Evolutionary conservation across 768 basidiomycete genomes (phyloP).

Genomic region (Amanita molliuscula): DNA sequence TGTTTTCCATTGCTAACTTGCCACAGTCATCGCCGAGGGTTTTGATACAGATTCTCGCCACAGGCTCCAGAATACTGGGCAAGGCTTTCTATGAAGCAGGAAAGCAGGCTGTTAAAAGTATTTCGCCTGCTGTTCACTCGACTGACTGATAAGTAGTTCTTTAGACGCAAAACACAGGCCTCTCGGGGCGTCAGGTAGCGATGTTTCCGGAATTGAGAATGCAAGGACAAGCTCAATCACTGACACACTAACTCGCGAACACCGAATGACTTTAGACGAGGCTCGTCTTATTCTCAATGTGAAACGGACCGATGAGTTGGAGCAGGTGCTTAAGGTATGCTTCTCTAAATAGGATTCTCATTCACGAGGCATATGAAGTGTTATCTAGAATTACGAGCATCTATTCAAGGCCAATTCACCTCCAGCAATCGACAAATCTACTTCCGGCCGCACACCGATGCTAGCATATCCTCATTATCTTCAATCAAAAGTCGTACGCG

Average conservation of each 20-base stretch:
- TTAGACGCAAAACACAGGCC: slow-evolving; percentile 80
- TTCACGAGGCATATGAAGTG: slow-evolving; percentile 1
- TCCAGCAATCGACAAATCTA: slow-evolving; percentile 38
- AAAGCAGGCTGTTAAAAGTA: slow-evolving; percentile 88
- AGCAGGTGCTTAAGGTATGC: slow-evolving; percentile 64
- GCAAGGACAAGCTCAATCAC: slow-evolving; percentile 68
- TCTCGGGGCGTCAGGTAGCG: slow-evolving; percentile 54
- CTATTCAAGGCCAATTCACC: slow-evolving; percentile 86
- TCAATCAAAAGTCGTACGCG: slow-evolving; percentile 94
- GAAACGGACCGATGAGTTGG: slow-evolving; percentile 62
- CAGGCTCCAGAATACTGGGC: slow-evolving; percentile 75
- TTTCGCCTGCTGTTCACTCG: slow-evolving; percentile 15
- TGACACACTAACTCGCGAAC: slow-evolving; percentile 74
- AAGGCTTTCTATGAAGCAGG: slow-evolving; percentile 89
- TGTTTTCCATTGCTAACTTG: background rate
- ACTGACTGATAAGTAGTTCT: slow-evolving; percentile 1
- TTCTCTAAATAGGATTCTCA: background rate
- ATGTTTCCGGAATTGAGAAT: slow-evolving; percentile 63
- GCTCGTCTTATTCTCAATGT: slow-evolving; percentile 87
- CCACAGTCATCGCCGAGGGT: slow-evolving; percentile 68
- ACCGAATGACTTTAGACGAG: slow-evolving; percentile 93
- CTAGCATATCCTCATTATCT: slow-evolving; percentile 78
- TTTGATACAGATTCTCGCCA: slow-evolving; percentile 69
- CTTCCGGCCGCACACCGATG: slow-evolving; percentile 21
- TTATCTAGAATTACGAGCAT: slow-evolving; percentile 76